Conservation (phyloP, 768 basidiomycete genomes). For the Galerina sulciceps region DNA sequence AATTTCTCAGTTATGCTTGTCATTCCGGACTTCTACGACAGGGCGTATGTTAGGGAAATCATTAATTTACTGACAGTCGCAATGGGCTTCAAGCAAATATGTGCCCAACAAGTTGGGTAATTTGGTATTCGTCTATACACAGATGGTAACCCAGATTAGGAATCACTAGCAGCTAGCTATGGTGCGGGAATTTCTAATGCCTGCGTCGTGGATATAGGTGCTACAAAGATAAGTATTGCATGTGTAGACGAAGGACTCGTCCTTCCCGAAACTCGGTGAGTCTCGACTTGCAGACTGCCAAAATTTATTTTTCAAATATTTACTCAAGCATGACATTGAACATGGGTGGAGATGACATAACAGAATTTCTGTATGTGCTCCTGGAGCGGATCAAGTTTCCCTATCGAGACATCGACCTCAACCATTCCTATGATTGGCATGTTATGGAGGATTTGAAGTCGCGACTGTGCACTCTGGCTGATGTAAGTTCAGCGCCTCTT, state of each 20-base stretch:
- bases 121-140: slow-evolving; percentile 9
- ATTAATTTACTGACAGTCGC: slow-evolving; percentile 70
- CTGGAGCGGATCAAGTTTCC: slow-evolving; percentile 85
- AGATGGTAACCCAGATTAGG: slow-evolving; percentile 47
- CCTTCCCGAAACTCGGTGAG: slow-evolving; percentile 83
- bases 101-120: slow-evolving; percentile 77
- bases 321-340: slow-evolving; percentile 70
- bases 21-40: slow-evolving; percentile 91
- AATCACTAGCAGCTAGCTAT: slow-evolving; percentile 91
- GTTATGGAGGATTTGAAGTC: slow-evolving; percentile 92
- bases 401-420: slow-evolving; percentile 81
- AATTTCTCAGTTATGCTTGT: slow-evolving; percentile 87
- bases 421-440: slow-evolving; percentile 82
- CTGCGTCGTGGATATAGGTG: slow-evolving; percentile 95
- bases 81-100: slow-evolving; percentile 93
- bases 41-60: slow-evolving; percentile 80
- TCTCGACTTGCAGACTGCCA: slow-evolving; percentile 3
- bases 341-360: slow-evolving; percentile 95
- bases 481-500: slow-evolving; percentile 56
- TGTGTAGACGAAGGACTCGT: slow-evolving; percentile 96
- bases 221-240: slow-evolving; percentile 79
- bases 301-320: neutral
- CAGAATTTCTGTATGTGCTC: slow-evolving; percentile 82
- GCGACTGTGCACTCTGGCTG: slow-evolving; percentile 81
- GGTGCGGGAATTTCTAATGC: slow-evolving; percentile 95